Base-by-base conservation (phyloP, 306 rosid species). In the Dalbergia oliveri region DNA sequence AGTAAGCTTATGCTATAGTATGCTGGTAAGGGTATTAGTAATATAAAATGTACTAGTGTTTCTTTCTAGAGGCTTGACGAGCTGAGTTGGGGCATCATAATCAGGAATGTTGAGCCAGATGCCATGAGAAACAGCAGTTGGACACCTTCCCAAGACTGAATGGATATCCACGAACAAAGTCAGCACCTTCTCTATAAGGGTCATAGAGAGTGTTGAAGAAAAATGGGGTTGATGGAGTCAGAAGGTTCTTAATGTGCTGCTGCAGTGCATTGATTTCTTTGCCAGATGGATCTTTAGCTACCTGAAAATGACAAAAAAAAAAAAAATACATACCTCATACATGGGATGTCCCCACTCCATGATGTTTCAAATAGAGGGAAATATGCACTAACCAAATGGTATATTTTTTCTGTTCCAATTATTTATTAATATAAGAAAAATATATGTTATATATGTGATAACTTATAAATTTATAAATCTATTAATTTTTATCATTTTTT, bases 71-170 rank as follows among this genome's bases (percentile, higher is more conserved):
- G 98, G 98, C 85, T 91, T 93, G 33, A 93, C 97, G 71, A 93
- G 97, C 85, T 93, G 97, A 56, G 97, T 93, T 14, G 94, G 97
- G 45, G 97, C 97, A 91, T 93, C 97, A 76, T 93, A 93, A 50
- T 91, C 94, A 11, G 97, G 97, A 72, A 91, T 81, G 88, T 93
- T 93, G 67, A 93, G 92, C 97, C 97, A 93, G 35, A 93, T 92
- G 33, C 97, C 97, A 35, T 93, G 97, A 72, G 97, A 93, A 19
- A 85, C 89, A 11, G 91, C 97, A 0, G 97, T 93, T 31, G n/a
- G 12, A 81, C 86, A 50, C 97, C 97, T 69, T 85, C 94, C 11
- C 94, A 19, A 93, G 93, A 71, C 91, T 91, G 68, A 93, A 93
- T 0, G 97, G 98, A 61, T 93, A 93, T 63, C 98, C 98, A 1